These are phyloP conservation scores for Globisporangium splendens DNA, from an alignment of 352 stramenopile genomes.

Conservation along the genomic window DNA sequence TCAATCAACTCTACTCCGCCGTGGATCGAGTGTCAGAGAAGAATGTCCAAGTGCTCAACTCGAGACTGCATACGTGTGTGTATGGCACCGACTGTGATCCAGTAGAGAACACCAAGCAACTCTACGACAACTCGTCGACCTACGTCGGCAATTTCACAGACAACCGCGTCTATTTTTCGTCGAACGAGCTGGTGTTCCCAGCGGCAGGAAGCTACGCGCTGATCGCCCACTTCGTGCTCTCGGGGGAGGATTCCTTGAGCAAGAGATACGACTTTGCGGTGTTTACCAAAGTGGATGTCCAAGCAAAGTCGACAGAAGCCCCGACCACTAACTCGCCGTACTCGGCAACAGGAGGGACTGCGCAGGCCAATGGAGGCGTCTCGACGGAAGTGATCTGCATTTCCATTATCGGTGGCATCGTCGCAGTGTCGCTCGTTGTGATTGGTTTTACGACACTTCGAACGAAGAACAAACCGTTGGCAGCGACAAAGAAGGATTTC, in stretches of 20 bases:
- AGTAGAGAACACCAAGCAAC: slow-evolving; percentile 36
- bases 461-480: slow-evolving; percentile 27
- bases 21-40: slow-evolving; percentile 52
- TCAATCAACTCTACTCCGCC: slow-evolving; percentile 36
- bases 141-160: slow-evolving; percentile 51
- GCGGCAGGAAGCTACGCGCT: slow-evolving; percentile 45
- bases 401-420: slow-evolving; percentile 70
- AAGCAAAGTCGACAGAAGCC: slow-evolving; percentile 18
- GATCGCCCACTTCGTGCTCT: slow-evolving; percentile 61
- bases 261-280: slow-evolving; percentile 67
- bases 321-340: slow-evolving; percentile 29
- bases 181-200: slow-evolving; percentile 51
- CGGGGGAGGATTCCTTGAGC: slow-evolving; percentile 32
- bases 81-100: slow-evolving; percentile 49
- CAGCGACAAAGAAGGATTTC: slow-evolving; percentile 14
- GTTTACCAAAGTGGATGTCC: slow-evolving; percentile 42
- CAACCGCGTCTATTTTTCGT: slow-evolving; percentile 42
- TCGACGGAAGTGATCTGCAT: slow-evolving; percentile 62
- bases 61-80: slow-evolving; percentile 46
- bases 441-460: slow-evolving; percentile 65
- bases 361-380: slow-evolving; percentile 25
- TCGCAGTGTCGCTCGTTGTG: slow-evolving; percentile 51
- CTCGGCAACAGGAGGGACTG: slow-evolving; percentile 15
- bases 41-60: slow-evolving; percentile 51
- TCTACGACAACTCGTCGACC: slow-evolving; percentile 48